Base-by-base conservation (phyloP, 164 flowering plant species). In the Amborella trichopoda region DNA sequence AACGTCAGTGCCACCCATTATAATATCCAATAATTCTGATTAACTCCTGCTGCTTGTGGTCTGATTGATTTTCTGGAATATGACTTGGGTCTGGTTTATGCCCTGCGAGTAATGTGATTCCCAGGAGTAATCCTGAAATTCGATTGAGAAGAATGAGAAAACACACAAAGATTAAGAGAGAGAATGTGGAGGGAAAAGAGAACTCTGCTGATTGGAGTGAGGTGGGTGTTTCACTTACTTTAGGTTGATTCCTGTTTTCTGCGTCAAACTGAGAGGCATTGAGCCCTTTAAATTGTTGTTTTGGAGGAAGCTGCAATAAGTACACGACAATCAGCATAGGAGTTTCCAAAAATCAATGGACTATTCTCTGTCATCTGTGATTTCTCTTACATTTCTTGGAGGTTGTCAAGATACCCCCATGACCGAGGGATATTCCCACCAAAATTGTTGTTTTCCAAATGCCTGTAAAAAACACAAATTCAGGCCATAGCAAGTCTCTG, bases 391-490 rank as follows among this genome's bases (percentile, higher is more conserved):
- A 80, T 28, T 59, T 84, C 83, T 0, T 52, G 68, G 2, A 84
- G 74, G 5, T 59, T 58, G 3, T 57, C 53, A 12, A 88, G 72
- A 28, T 62, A 21, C 17, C 70, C 75, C 22, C 81, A 46, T 6
- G 84, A 71, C 37, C 37, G 6, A 6, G 96, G 96, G 41, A 88
- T 66, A 5, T 60, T 9, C 48, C 89, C 93, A 49, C 75, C 71
- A 2, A 88, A 49, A 23, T 71, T 52, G 49, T 88, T 88, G 64
- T 78, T 59, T 59, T 88, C 93, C 70, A 88, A 67, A 63, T 75
- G 93, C 65, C 94, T 87, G 52, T 26, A n/a, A 26, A 22, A 42
- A 26, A 19, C 14, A 21, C 11, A 55, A n/a, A 26, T 34, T 9
- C 38, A 1, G 6, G 45, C 23, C 26, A 32, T 36, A 44, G 26